Evolutionary conservation across 768 basidiomycete genomes (phyloP), one percentile per base, ranked within the genome.

Genomic region (Rhodosporidiobolus sp.): DNA sequence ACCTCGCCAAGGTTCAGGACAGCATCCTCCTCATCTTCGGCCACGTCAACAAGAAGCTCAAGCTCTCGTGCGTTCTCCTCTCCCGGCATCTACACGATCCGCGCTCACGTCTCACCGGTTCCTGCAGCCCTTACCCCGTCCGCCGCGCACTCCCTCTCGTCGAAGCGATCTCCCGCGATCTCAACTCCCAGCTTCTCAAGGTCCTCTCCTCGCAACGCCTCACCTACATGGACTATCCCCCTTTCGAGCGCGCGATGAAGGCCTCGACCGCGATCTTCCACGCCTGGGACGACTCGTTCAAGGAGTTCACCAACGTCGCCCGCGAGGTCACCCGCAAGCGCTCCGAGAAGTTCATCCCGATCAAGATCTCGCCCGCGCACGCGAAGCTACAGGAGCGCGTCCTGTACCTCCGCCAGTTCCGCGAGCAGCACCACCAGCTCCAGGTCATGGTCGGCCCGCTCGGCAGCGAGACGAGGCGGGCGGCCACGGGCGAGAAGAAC

Each of bases 151-250:
- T 98, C 9, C 96, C 95, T 0, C 89, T 99, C 56, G 94, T 97
- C 43, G 95, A 98, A 81, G 96, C 95, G 50, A 98, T 99, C 79
- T 98, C 96, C 12, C 87, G 90, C 22, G 96, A 99, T 80, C 96
- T 99, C 83, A 95, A 95, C 77, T 92, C 96, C 80, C 91, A 94
- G 78, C 88, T 97, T 45, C 85, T 95, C 1, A 89, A 90, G 50
- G 93, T 98, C 48, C 85, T 99, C 52, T 91, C 89, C 4, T 91
- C 91, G 4, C 92, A 94, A 70, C 89, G 95, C 17, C 85, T 98
- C 1, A 89, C 94, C 24, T 97, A 96, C 80, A 89, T 91, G 46
- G 92, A 94, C 0, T 97, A 97, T 82, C 89, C 91, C 65, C 91
- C 92, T 1, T 98, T 99, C 77, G 95, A 97, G 73, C 86, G 90